Conservation (phyloP, 2,329 filamentous ascomycete species). For the Pseudogymnoascus sp. region DNA sequence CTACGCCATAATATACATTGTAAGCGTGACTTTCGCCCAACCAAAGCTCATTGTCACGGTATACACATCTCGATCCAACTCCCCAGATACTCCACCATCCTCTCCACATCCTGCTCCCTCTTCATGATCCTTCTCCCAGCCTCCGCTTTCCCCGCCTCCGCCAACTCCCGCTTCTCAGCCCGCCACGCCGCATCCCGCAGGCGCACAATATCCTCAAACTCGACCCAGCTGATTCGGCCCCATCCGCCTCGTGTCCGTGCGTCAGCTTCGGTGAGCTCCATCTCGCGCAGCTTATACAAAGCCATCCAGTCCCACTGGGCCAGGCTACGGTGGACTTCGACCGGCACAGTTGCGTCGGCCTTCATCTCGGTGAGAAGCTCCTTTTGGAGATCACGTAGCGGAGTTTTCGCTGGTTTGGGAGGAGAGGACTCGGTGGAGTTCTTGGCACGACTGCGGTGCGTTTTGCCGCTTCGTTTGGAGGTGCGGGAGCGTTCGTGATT, state of each 20-base stretch:
- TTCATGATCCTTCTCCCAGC: conserved; percentile 34
- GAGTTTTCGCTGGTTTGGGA: not conserved
- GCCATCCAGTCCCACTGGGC: not conserved
- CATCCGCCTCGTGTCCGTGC: not conserved
- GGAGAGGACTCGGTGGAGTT: conserved; percentile 18
- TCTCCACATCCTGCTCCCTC: conserved; percentile 45
- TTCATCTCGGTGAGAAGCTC: conserved; percentile 2
- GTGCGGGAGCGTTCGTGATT: conserved; percentile 17
- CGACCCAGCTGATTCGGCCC: not conserved
- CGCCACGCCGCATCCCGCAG: not conserved
- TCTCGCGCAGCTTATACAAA: not conserved
- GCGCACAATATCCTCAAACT: not conserved
- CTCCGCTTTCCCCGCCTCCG: conserved; percentile 62
- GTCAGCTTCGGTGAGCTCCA: not conserved
- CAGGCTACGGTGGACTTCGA: conserved; percentile 4
- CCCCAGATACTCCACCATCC: conserved; percentile 70
- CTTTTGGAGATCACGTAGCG: not conserved
- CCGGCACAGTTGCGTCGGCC: not conserved
- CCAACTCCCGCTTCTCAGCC: conserved; percentile 31
- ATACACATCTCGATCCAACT: conserved; percentile 85
- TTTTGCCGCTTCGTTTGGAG: conserved; percentile 2
- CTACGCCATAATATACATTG: not conserved
- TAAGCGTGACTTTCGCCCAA: not conserved
- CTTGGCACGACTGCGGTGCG: conserved; percentile 3
- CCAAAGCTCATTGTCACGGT: conserved; percentile 30